Base-by-base conservation (phyloP, 768 basidiomycete genomes). In the Rhizopogon sp. region DNA sequence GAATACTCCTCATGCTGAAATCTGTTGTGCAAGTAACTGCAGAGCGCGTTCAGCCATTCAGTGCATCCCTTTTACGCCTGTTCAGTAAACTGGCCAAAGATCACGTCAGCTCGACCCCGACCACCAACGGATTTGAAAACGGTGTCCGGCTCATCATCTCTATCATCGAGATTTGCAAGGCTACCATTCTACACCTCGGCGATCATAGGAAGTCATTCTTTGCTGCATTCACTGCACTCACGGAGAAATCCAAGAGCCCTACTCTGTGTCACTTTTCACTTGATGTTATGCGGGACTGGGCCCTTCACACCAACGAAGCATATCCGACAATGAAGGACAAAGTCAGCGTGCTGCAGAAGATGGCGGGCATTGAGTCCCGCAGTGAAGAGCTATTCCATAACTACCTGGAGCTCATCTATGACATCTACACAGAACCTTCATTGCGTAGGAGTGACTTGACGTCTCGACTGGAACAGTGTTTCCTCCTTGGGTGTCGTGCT, bases 321-420 rank as follows among this genome's bases (percentile, higher is more conserved):
- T 90, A 89, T 66, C 95, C 95, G 6, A 90, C 90, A 0, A 87
- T 90, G 81, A 98, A 97, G 70, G 97, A 99, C 73, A 98, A 98
- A 70, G 88, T 95, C 2, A 87, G 79, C 29, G 73, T 98, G 33
- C 70, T 99, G 57, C 85, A 89, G 64, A 92, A 90, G 67, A 95
- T 99, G 93, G 79, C 81, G 6, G 75, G 80, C 9, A 93, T 85
- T 63, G 94, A 98, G 71, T 76, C 77, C 22, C 84, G 89, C 33
- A 86, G 84, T 39, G 90, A 94, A n/a, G 60, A 74, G 3, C 77
- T 98, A 3, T 92, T 90, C 68, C 81, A 85, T 43, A 81, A 86
- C 41, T 98, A 93, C 68, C 77, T 98, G 61, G 85, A 89, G 58
- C 78, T 98, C 56, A 88, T 99, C 54, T 87, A 91, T 66, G 93